Conservation (phyloP, 176 grass and related monocot genomes). For the barley (Hordeum vulgare) region DNA sequence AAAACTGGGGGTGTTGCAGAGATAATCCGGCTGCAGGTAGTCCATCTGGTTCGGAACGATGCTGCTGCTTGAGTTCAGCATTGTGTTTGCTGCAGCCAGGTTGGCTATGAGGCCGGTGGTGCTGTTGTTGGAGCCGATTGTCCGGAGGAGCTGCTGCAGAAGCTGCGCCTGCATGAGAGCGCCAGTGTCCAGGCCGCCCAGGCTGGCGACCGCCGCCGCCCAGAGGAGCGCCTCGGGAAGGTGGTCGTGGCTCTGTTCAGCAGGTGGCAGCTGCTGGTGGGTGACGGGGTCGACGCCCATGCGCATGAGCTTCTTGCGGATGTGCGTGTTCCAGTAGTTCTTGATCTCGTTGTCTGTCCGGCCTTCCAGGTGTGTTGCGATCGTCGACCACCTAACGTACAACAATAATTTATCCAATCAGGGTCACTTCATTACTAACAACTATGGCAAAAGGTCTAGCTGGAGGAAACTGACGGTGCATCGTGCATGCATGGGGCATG, state of each 20-base stretch:
- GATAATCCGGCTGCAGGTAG: not conserved
- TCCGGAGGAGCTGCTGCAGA: constrained; percentile 34
- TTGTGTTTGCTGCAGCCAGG: not conserved
- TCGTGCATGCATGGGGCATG: not conserved
- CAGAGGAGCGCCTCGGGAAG: not conserved
- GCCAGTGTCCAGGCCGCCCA: not conserved
- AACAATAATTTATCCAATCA: not conserved
- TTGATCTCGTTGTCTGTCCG: constrained; percentile 76
- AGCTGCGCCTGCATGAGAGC: constrained; percentile 26
- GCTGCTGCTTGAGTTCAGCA: not conserved
- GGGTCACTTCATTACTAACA: not conserved
- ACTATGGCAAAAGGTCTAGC: not conserved
- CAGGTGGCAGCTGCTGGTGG: constrained; percentile 34
- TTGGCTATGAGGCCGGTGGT: not conserved
- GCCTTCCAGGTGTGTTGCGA: constrained; percentile 50
- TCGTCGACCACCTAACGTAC: constrained; percentile 59
- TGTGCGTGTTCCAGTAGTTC: constrained; percentile 71
- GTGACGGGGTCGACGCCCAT: constrained; percentile 66
- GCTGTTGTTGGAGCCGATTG: not conserved
- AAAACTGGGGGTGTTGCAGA: not conserved
- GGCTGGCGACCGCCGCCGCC: constrained; percentile 5
- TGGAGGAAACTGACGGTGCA: not conserved
- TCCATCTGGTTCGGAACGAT: constrained; percentile 19
- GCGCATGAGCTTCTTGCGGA: constrained; percentile 60
- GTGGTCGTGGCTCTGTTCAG: not conserved